Conservation (phyloP, 2,329 filamentous ascomycete genomes). For the Trichoderma asperellum region DNA sequence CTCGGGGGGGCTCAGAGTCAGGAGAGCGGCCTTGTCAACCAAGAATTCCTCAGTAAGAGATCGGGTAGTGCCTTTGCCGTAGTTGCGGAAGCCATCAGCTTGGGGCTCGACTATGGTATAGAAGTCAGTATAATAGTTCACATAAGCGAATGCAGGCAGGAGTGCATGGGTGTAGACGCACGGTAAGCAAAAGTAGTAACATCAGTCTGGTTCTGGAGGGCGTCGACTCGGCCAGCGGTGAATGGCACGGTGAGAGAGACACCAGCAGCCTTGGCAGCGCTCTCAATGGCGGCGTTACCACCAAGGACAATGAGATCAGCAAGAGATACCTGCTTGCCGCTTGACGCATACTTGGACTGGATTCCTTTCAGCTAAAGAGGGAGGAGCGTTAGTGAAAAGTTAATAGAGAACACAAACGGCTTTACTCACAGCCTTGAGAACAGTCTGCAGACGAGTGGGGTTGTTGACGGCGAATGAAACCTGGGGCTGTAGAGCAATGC, state of each 20-base stretch:
- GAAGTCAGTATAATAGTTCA: background rate
- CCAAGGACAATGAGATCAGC: slow-evolving; percentile 77
- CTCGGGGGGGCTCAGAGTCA: slow-evolving; percentile 71
- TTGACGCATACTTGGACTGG: slow-evolving; percentile 65
- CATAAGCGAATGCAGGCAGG: background rate
- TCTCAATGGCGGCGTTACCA: slow-evolving; percentile 70
- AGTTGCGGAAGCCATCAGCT: slow-evolving; percentile 78
- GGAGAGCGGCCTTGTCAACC: slow-evolving; percentile 70
- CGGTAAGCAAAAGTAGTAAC: slow-evolving; percentile 61
- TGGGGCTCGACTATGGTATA: slow-evolving; percentile 58
- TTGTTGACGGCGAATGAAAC: slow-evolving; percentile 75
- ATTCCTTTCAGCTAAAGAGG: slow-evolving; percentile 43
- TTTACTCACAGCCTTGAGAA: slow-evolving; percentile 51
- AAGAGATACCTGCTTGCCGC: slow-evolving; percentile 71
- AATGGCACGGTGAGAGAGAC: slow-evolving; percentile 66
- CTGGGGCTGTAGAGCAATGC: slow-evolving; percentile 73
- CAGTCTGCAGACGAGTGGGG: slow-evolving; percentile 64
- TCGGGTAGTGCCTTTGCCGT: slow-evolving; percentile 63
- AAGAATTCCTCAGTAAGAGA: slow-evolving; percentile 70
- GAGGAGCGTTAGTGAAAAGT: slow-evolving; percentile 1
- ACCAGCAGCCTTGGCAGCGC: slow-evolving; percentile 60
- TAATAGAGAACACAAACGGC: too few species aligned
- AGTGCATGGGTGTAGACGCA: slow-evolving; percentile 7
- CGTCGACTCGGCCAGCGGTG: slow-evolving; percentile 71
- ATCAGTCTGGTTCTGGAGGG: slow-evolving; percentile 72